Conservation (phyloP, 192 early-diverging fungal genomes). For the Dissophora globulifera region DNA sequence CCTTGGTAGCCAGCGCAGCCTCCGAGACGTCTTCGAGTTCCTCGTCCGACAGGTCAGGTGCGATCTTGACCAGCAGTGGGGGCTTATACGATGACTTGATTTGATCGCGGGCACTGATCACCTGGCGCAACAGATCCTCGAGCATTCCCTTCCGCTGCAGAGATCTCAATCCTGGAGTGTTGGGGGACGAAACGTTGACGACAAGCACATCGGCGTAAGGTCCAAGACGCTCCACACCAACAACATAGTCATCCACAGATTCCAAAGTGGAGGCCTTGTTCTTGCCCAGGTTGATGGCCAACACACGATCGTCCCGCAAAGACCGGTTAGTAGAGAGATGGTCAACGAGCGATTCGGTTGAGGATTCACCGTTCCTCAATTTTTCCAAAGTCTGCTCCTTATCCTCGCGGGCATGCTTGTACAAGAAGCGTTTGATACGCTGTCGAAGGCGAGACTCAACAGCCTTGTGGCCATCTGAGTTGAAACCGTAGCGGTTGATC, state of each 20-base stretch:
- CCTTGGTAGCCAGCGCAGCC: slow-evolving; percentile 71
- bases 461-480: slow-evolving; percentile 78
- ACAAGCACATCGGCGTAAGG: slow-evolving; percentile 89
- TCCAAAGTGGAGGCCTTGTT: slow-evolving; percentile 81
- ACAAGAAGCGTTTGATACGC: slow-evolving; percentile 74
- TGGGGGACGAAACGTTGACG: slow-evolving; percentile 90
- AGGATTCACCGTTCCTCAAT: slow-evolving; percentile 40
- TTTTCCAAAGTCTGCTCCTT: slow-evolving; percentile 58
- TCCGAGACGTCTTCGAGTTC: slow-evolving; percentile 86
- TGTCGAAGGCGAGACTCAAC: slow-evolving; percentile 73
- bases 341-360: slow-evolving; percentile 52
- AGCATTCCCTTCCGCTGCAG: slow-evolving; percentile 78
- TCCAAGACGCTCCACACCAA: slow-evolving; percentile 77
- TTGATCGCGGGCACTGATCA: slow-evolving; percentile 61
- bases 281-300: slow-evolving; percentile 92
- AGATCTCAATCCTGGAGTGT: slow-evolving; percentile 84
- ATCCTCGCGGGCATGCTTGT: slow-evolving; percentile 57
- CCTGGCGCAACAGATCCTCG: slow-evolving; percentile 73
- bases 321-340: slow-evolving; percentile 63
- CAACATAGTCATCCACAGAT: slow-evolving; percentile 82
- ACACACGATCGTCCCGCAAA: slow-evolving; percentile 63
- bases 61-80: slow-evolving; percentile 90
- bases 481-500: slow-evolving; percentile 93
- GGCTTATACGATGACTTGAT: slow-evolving; percentile 60
- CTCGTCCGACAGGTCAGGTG: slow-evolving; percentile 80